phyloP scores from a whole-genome alignment of 306 rosid genomes.

The Vicia sativa region DNA sequence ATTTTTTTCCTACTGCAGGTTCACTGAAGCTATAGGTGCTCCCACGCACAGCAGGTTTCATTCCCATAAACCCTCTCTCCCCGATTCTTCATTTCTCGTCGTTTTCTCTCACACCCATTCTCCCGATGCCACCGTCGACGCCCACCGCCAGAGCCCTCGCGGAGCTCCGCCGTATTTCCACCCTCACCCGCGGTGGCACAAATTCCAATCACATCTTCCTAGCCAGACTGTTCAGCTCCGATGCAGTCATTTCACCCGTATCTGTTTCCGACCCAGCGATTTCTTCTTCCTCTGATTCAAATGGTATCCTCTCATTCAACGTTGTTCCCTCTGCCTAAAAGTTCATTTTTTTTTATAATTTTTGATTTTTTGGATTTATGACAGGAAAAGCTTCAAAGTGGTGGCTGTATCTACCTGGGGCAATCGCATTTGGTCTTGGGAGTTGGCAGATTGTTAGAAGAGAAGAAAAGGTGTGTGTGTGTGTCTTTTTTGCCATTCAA shows the following conservation, averaged over 20 bases:
- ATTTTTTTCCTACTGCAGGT: neutral
- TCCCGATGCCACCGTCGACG: slow-evolving; percentile 48
- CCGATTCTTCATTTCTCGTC: neutral
- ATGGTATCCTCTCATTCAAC: slow-evolving; percentile 46
- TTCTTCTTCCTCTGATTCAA: slow-evolving; percentile 53
- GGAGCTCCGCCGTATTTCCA: slow-evolving; percentile 42
- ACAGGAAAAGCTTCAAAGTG: slow-evolving; percentile 59
- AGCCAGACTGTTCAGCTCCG: slow-evolving; percentile 43
- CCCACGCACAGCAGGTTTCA: slow-evolving; percentile 10
- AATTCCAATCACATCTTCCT: slow-evolving; percentile 25
- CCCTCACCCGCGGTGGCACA: neutral
- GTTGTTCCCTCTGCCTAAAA: slow-evolving; percentile 16
- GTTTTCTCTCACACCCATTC: slow-evolving; percentile 14
- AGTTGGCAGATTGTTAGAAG: slow-evolving; percentile 95
- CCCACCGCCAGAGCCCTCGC: slow-evolving; percentile 50
- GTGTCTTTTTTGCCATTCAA: neutral
- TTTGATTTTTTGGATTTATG: slow-evolving; percentile 28
- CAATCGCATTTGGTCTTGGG: slow-evolving; percentile 91
- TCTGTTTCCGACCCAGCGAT: slow-evolving; percentile 45
- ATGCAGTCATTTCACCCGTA: slow-evolving; percentile 43
- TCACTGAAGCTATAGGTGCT: slow-evolving; percentile 1
- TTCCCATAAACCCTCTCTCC: slow-evolving; percentile 51
- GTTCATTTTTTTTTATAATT: neutral
- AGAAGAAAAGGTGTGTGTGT: slow-evolving; percentile 70
- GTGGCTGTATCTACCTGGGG: slow-evolving; percentile 90